Base-by-base conservation (phyloP, 2,329 filamentous ascomycete genomes). In the Aureobasidium sp. region DNA sequence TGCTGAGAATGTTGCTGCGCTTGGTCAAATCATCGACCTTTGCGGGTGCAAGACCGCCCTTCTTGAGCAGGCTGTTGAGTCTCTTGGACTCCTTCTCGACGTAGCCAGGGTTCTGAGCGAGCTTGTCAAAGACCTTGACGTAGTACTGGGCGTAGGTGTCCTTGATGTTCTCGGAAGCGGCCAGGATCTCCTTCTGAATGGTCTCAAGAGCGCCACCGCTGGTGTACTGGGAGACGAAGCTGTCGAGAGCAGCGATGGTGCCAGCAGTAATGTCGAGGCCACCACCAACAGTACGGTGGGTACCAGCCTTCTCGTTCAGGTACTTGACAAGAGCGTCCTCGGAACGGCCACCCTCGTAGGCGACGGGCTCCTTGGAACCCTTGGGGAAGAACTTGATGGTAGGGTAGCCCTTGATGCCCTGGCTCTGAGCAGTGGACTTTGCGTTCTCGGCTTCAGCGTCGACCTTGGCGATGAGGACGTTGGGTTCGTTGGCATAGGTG, bases 351-450 rank as follows among this genome's bases (percentile, higher is more conserved):
- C 89, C 87, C 60, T 81, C 78, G 82, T 97, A 99, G 49, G 80
- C 73, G 69, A 87, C 82, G 49, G 86, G 76, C 71, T 88, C 85
- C 66, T 83, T 89, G 72, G 86, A 89, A 69, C 91, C 92, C 75
- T 88, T 89, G 68, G 91, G 84, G 84, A 97, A 99, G 84, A 88
- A 99, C 80, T 96, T 96, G 81, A 99, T 96, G 65, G 94, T 99
- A 55, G 94, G 94, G 82, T 95, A 99, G 39, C 88, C 90, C 61
- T 83, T 83, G 68, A 99, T 85, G 64, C 87, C 90, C 73, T 94
- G 87, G 57, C 87, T 85, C 72, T 85, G 77, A 57, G 91, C 87
- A 55, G 87, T 86, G 48, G 84, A 83, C 79, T 96, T 97, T 76
- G 88, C 85, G 76, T 90, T 90, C 69, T 90, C 86, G 34, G 88